These are phyloP conservation scores for Mycosphaerella sp. DNA, from an alignment of 2,329 filamentous ascomycete species.

Conservation along the genomic window DNA sequence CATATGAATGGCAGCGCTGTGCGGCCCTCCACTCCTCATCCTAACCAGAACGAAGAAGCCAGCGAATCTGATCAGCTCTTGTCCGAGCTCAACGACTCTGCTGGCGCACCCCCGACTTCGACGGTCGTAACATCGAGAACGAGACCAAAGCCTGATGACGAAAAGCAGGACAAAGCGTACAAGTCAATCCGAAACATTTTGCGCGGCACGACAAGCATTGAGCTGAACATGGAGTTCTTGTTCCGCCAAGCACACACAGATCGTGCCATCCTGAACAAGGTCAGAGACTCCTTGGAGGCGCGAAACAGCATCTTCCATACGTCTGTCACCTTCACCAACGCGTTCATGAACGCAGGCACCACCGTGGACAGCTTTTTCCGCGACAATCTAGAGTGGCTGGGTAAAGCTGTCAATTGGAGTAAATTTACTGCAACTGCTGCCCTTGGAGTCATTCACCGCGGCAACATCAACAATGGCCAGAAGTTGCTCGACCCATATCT, in stretches of 20 bases:
- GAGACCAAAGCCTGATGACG: conserved; percentile 40
- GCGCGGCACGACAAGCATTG: conserved; percentile 86
- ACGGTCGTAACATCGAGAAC: conserved; percentile 42
- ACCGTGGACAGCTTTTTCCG: conserved; percentile 98
- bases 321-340: conserved; percentile 93
- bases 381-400: conserved; percentile 94
- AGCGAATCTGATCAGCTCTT: conserved; percentile 55
- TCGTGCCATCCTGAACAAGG: conserved; percentile 86
- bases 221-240: conserved; percentile 91
- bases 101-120: conserved; percentile 49
- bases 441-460: conserved; percentile 90
- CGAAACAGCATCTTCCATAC: conserved; percentile 98
- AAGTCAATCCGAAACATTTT: conserved; percentile 58
- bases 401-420: conserved; percentile 98
- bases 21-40: conserved; percentile 29
- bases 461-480: conserved; percentile 86
- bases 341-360: conserved; percentile 98
- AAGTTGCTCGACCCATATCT: conserved; percentile 94
- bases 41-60: conserved; percentile 41
- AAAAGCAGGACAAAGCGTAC: conserved; percentile 50
- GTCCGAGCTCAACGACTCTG: conserved; percentile 48
- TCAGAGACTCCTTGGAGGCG: conserved; percentile 89
- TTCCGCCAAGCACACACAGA: conserved; percentile 90
- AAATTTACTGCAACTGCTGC: conserved; percentile 98
- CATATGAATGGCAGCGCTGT: conserved; percentile 36